Percentiles rank a stretch among this genome's conserved stretches.
These are phyloP conservation scores for Cladosporium sp. DNA, from an alignment of 2,329 filamentous ascomycete genomes.

Conservation along the genomic window DNA sequence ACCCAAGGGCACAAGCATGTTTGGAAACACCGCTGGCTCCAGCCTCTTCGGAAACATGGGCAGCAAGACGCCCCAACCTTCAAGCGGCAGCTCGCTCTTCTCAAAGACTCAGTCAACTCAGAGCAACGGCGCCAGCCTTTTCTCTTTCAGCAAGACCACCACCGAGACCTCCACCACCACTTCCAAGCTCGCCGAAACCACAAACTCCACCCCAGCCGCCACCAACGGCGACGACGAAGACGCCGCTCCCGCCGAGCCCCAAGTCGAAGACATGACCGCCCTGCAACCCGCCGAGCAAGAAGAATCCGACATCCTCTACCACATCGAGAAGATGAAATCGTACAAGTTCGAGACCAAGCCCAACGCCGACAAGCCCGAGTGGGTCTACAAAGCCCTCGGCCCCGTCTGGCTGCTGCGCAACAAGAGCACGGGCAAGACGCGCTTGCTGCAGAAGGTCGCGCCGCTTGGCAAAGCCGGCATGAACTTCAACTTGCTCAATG, in stretches of 20 bases:
- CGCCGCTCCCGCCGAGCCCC: slow-evolving; percentile 26
- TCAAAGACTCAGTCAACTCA: neutral
- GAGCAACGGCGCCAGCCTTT: slow-evolving; percentile 2
- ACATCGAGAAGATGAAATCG: slow-evolving; percentile 64
- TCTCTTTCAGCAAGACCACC: slow-evolving; percentile 12
- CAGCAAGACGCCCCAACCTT: slow-evolving; percentile 6
- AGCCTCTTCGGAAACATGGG: neutral
- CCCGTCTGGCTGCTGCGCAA: slow-evolving; percentile 69
- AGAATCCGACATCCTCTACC: slow-evolving; percentile 66
- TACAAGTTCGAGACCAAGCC: slow-evolving; percentile 54
- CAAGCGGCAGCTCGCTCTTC: slow-evolving; percentile 10
- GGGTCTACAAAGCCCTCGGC: slow-evolving; percentile 68
- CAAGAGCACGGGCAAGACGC: slow-evolving; percentile 62
- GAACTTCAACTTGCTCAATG: slow-evolving; percentile 62
- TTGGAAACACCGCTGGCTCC: neutral
- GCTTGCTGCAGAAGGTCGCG: slow-evolving; percentile 70
- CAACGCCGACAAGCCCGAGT: slow-evolving; percentile 54
- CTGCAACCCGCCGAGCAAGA: slow-evolving; percentile 58
- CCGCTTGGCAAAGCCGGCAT: slow-evolving; percentile 69
- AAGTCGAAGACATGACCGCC: slow-evolving; percentile 67
- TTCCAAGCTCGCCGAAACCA: slow-evolving; percentile 31
- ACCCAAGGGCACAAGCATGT: neutral
- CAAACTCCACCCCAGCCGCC: slow-evolving; percentile 37
- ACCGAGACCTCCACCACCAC: neutral
- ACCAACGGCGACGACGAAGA: slow-evolving; percentile 28